Evolutionary conservation across 257 asterid species (phyloP), one percentile per base, ranked within the genome.

Genomic region (Jasminum sambac): DNA sequence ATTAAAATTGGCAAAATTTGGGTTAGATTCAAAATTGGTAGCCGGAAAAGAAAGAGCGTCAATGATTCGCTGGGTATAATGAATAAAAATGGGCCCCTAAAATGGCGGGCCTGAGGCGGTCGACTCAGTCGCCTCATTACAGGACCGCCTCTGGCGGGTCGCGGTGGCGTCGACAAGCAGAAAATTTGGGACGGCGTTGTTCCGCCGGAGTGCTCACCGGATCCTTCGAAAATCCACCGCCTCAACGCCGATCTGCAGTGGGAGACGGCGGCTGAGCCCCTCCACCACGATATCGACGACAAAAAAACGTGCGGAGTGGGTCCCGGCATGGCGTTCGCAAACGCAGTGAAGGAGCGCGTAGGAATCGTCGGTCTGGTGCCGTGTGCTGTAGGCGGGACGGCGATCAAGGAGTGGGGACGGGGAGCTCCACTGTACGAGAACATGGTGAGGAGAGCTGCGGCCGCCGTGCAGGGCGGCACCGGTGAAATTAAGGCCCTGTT

Each of bases 331-430:
- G 58, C 93, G 3, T 90, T 92, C 78, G 87, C 97, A 74, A 92
- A 90, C 76, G 85, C 85, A 34, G 84, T 84, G 63, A 88, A 84
- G 79, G 86, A 72, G 69, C 73, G 81, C n/a, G 81, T 72, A 61
- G 91, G 85, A 13, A 65, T 11, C 44, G 36, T 90, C 41, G 97
- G 96, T 11, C 82, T 90, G 25, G 96, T 92, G 16, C 98, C 97
- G 30, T 92, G 98, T 72, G 98, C 98, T 17, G 83, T 92, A 36
- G 97, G 98, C 1, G 98, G 98, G 13, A 92, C 98, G 3, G 91
- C 91, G 42, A 88, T 92, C 80, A 85, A 75, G 79, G 89, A 92
- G 77, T 90, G 98, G 98, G 96, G 74, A 52, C 88, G 89, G 1
- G 96, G 97, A 13, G 17, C 48, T 6, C 82, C 82, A 21, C 69